A percentile compares a stretch with the other conserved stretches of the same genome.
Evolutionary conservation across 306 rosid genomes (phyloP).

Genomic region (Cicer chorassanicum): DNA sequence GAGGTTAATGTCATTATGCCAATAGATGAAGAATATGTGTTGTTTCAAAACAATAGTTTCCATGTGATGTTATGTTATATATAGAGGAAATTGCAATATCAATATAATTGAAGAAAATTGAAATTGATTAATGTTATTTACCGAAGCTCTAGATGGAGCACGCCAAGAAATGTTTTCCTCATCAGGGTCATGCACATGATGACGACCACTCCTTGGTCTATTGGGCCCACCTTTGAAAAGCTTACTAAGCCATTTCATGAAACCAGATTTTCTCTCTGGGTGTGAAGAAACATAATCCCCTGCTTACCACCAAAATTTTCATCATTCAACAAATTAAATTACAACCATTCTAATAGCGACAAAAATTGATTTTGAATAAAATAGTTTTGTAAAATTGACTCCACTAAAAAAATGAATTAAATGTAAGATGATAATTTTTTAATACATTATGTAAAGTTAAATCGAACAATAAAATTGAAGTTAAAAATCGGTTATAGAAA

Average conservation of each 20-base stretch:
- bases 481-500: too few species aligned
- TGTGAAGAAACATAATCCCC: constrained; percentile 82
- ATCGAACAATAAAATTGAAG: too few species aligned
- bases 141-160: constrained; percentile 69
- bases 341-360: not conserved
- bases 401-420: too few species aligned
- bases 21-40: too few species aligned
- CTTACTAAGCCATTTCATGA: constrained; percentile 93
- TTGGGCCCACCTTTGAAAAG: constrained; percentile 72
- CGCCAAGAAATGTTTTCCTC: constrained; percentile 82
- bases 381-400: too few species aligned
- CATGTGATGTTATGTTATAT: too few species aligned
- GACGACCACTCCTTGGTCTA: constrained; percentile 59
- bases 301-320: constrained; percentile 55
- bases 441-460: too few species aligned
- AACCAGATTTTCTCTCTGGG: constrained; percentile 85
- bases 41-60: too few species aligned
- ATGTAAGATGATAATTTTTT: too few species aligned
- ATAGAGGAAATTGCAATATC: not conserved
- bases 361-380: too few species aligned
- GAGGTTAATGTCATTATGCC: too few species aligned
- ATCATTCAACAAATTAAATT: constrained; percentile 14
- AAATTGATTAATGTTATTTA: constrained; percentile 43
- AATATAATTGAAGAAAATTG: constrained; percentile 32
- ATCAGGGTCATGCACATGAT: constrained; percentile 60